Base-by-base conservation (phyloP, 805 yeast species). In the Candida awuae region DNA sequence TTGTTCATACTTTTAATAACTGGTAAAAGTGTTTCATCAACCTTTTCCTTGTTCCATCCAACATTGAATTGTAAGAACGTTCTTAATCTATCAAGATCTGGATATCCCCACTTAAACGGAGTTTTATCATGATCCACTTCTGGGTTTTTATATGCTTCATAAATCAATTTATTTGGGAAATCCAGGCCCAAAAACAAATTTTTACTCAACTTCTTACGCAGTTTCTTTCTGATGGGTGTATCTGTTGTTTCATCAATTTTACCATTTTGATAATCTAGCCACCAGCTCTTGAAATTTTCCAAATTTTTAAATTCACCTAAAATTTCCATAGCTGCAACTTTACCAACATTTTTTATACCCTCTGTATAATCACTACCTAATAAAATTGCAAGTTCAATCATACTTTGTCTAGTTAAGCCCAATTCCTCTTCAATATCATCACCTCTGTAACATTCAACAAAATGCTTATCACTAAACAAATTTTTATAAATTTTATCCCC, bases 311-410 rank as follows among this genome's bases (percentile, higher is more conserved):
- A 92, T 50, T 88, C 94, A 0, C 94, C 95, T 26, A 92, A 52
- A 15, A 92, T 73, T 57, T 92, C 97, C 75, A 86, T 75, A 0
- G 95, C 92, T 15, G 80, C 70, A 1, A 92, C 97, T 0, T 96
- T 96, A 1, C 99, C 99, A 43, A 92, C 71, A 3, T 97, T 95
- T 42, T 84, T 80, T 26, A 92, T 61, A 0, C 99, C 99, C 38
- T 80, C 84, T 0, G 98, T 88, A 56, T 92, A 92, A 62, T 92
- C 98, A 58, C 96, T 85, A 0, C 99, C 99, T 16, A 92, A 61
- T 19, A 92, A 59, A 34, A 79, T 69, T 0, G 97, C 98, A 43
- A 92, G 61, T 32, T 84, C 86, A 21, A 92, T 85, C 57, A 92
- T 61, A 41, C 72, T 73, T 1, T 62, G 52, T 41, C 85, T 73